Conservation (phyloP, 2,329 filamentous ascomycete genomes). For the Boeremia lycopersici region DNA sequence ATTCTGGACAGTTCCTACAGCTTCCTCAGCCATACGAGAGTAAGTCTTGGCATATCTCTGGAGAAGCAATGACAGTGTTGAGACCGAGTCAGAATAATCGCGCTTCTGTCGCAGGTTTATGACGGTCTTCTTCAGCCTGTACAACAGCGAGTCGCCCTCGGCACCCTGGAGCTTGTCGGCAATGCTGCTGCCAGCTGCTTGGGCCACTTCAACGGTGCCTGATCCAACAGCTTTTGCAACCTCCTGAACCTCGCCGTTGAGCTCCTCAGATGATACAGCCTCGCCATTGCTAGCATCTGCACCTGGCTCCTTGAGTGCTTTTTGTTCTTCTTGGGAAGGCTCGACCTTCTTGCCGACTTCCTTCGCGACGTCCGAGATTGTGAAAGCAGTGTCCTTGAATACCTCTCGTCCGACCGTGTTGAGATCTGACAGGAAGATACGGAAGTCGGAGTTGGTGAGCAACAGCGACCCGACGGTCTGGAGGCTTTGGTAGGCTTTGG, state of each 20-base stretch:
- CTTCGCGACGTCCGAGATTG: constrained; percentile 75
- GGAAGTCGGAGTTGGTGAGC: constrained; percentile 88
- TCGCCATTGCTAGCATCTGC: constrained; percentile 53
- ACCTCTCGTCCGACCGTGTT: constrained; percentile 80
- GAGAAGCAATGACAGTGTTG: constrained; percentile 74
- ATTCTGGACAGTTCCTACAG: constrained; percentile 69
- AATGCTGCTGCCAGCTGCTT: constrained; percentile 72
- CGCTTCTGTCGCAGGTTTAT: constrained; percentile 73
- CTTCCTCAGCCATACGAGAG: constrained; percentile 72
- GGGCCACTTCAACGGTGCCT: constrained; percentile 53
- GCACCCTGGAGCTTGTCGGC: constrained; percentile 74
- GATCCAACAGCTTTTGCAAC: constrained; percentile 54
- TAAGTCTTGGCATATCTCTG: constrained; percentile 80
- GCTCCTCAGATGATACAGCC: constrained; percentile 65
- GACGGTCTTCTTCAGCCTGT: constrained; percentile 78
- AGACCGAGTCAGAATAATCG: constrained; percentile 87
- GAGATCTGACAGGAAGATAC: constrained; percentile 81
- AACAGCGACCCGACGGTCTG: constrained; percentile 84
- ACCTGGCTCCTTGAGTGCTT: constrained; percentile 59
- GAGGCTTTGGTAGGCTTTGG: constrained; percentile 75
- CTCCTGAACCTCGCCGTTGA: constrained; percentile 58
- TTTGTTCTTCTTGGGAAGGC: constrained; percentile 67
- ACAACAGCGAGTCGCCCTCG: constrained; percentile 73
- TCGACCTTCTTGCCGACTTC: constrained; percentile 75
- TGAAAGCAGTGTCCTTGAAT: constrained; percentile 83